Evolutionary conservation across 495 filamentous ascomycete species (phyloP).

Genomic region (Penicillium salamii): DNA sequence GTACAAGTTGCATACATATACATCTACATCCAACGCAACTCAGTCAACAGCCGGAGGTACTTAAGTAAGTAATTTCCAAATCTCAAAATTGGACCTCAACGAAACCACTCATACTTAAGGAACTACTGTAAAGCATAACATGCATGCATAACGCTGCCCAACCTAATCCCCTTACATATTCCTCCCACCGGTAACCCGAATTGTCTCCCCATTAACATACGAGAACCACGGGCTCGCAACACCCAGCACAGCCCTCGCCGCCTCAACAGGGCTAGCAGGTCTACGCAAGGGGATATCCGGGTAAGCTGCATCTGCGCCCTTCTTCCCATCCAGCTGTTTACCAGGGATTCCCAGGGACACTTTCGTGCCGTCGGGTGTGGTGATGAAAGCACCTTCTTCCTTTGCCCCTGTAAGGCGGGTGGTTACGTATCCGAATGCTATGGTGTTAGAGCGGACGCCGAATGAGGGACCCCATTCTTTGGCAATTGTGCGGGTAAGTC

Average conservation of each 20-base stretch:
- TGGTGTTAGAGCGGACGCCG: slow-evolving; percentile 78
- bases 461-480: slow-evolving; percentile 90
- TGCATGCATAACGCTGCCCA: too few relatives aligned
- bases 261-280: slow-evolving; percentile 74
- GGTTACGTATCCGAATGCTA: slow-evolving; percentile 76
- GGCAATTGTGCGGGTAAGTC: slow-evolving; percentile 80
- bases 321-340: slow-evolving; percentile 45
- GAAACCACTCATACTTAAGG: too few relatives aligned
- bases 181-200: slow-evolving; percentile 77
- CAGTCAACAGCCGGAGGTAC: too few relatives aligned
- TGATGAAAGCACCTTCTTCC: slow-evolving; percentile 74
- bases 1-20: too few relatives aligned
- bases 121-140: too few relatives aligned
- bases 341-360: slow-evolving; percentile 74
- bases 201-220: slow-evolving; percentile 82
- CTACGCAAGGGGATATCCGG: slow-evolving; percentile 73
- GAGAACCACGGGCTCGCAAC: slow-evolving; percentile 75
- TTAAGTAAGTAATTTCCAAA: too few relatives aligned
- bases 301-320: slow-evolving; percentile 33
- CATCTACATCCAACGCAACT: too few relatives aligned
- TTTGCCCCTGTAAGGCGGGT: slow-evolving; percentile 78
- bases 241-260: slow-evolving; percentile 73
- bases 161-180: slow-evolving; percentile 58
- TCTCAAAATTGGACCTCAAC: too few relatives aligned
- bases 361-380: slow-evolving; percentile 70